A percentile compares a stretch with the other conserved stretches of the same genome.
These are phyloP conservation scores for Colletotrichum nymphaeae DNA, from an alignment of 2,329 filamentous ascomycete species.

Conservation along the genomic window DNA sequence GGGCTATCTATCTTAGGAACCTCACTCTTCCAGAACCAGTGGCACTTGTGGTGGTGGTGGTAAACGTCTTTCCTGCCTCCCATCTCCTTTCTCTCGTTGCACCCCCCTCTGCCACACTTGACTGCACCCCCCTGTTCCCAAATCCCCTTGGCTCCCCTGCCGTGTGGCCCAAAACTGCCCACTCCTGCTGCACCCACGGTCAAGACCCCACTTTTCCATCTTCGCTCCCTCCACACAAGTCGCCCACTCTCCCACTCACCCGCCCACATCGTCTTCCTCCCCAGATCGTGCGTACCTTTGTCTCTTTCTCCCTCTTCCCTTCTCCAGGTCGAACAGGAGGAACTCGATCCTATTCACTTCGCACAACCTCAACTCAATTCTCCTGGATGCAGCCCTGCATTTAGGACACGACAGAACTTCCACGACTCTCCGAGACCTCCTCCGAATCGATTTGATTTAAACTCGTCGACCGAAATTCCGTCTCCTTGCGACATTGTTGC, in stretches of 20 bases:
- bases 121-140: slow-evolving; percentile 20
- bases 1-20: neutral
- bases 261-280: slow-evolving; percentile 33
- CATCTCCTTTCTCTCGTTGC: slow-evolving; percentile 4
- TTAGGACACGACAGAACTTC: neutral
- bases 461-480: neutral
- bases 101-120: slow-evolving; percentile 7
- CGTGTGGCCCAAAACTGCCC: slow-evolving; percentile 20
- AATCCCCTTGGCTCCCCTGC: slow-evolving; percentile 20
- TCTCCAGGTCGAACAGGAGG: slow-evolving; percentile 26
- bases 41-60: neutral
- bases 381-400: neutral
- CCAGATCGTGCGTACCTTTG: slow-evolving; percentile 30
- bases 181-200: slow-evolving; percentile 25
- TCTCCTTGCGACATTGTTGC: slow-evolving; percentile 30
- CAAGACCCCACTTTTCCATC: slow-evolving; percentile 11
- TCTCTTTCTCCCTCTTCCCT: slow-evolving; percentile 24
- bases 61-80: neutral
- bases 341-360: slow-evolving; percentile 20
- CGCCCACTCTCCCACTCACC: slow-evolving; percentile 21
- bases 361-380: slow-evolving; percentile 1
- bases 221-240: slow-evolving; percentile 29
- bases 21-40: neutral
- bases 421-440: neutral
- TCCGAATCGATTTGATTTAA: slow-evolving; percentile 2